Conservation (phyloP, 768 basidiomycete species). For the Serendipita sp. region DNA sequence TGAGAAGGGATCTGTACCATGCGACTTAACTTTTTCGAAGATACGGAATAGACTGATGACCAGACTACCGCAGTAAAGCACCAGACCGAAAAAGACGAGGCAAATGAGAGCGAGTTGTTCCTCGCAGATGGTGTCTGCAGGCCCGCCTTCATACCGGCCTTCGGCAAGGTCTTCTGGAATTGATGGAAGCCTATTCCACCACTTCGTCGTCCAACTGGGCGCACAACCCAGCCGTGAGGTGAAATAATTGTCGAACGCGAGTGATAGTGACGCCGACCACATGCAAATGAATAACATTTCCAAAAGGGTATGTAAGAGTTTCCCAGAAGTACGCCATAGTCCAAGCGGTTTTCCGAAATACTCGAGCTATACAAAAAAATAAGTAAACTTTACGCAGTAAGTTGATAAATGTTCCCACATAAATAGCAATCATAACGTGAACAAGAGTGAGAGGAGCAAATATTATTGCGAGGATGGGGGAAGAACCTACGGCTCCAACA, state of each 20-base stretch:
- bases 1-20: conserved; percentile 12
- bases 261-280: conserved; percentile 82
- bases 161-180: conserved; percentile 26
- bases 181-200: conserved; percentile 59
- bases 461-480: conserved; percentile 69
- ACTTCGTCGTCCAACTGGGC: conserved; percentile 37
- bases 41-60: conserved; percentile 74
- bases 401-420: conserved; percentile 33
- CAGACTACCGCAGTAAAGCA: conserved; percentile 72
- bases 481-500: conserved; percentile 66
- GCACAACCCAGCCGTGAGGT: conserved; percentile 72
- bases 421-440: conserved; percentile 75
- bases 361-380: conserved; percentile 44
- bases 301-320: conserved; percentile 70
- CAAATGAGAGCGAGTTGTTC: conserved; percentile 62
- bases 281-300: conserved; percentile 85
- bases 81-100: conserved; percentile 58
- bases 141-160: conserved; percentile 27
- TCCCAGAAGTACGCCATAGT: conserved; percentile 78
- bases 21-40: conserved; percentile 79
- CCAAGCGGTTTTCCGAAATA: conserved; percentile 87
- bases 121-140: conserved; percentile 49
- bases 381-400: background rate
- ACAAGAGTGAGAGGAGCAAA: conserved; percentile 69
- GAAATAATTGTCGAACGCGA: conserved; percentile 85